These are phyloP conservation scores for Cyberlindnera veronae DNA, from an alignment of 805 yeast genomes.

Conservation along the genomic window DNA sequence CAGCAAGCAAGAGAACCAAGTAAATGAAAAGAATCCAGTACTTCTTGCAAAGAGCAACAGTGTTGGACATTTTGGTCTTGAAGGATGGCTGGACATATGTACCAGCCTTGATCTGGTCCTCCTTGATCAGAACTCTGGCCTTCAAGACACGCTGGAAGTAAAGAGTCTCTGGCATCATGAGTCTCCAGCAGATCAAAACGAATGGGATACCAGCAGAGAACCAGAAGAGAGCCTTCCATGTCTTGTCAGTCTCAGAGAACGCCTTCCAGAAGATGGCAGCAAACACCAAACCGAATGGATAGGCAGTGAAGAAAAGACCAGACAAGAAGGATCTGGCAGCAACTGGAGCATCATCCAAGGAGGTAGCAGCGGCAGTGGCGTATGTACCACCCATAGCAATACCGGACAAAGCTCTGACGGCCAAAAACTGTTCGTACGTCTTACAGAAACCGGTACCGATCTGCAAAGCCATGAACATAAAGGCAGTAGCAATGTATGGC, in stretches of 20 bases:
- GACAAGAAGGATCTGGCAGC: constrained; percentile 60
- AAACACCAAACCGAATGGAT: constrained; percentile 63
- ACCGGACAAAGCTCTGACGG: constrained; percentile 61
- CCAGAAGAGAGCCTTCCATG: constrained; percentile 74
- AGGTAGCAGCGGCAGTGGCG: constrained; percentile 42
- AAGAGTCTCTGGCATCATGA: constrained; percentile 56
- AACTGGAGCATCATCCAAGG: constrained; percentile 60
- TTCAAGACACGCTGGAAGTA: constrained; percentile 37
- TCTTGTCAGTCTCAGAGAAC: constrained; percentile 43
- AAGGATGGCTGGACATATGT: constrained; percentile 27
- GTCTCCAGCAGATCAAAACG: constrained; percentile 54
- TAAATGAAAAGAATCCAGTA: constrained; percentile 64
- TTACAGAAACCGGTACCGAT: constrained; percentile 63
- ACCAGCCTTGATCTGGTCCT: constrained; percentile 29
- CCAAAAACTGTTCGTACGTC: constrained; percentile 55
- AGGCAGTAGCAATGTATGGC: constrained; percentile 56
- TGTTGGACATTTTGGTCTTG: constrained; percentile 24
- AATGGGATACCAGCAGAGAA: constrained; percentile 64
- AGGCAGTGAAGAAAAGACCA: constrained; percentile 55
- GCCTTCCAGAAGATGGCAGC: constrained; percentile 66
- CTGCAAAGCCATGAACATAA: constrained; percentile 51
- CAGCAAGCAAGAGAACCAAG: constrained; percentile 59
- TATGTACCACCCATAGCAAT: constrained; percentile 50
- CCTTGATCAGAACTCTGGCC: constrained; percentile 26
- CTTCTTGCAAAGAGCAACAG: constrained; percentile 35